Conservation (phyloP, 306 rosid species). For the Psophocarpus tetragonolobus region DNA sequence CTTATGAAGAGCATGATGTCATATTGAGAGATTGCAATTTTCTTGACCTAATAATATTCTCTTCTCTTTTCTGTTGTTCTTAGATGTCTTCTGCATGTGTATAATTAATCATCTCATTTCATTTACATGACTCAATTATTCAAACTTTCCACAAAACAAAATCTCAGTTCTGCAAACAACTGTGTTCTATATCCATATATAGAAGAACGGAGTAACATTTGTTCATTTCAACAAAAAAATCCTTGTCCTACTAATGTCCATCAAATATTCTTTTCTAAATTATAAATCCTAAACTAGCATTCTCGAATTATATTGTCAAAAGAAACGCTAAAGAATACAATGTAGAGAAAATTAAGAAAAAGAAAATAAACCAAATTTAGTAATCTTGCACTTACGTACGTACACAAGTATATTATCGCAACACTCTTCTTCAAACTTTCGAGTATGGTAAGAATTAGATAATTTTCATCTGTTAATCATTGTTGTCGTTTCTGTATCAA, state of each 20-base stretch:
- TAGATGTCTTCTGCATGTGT: background rate
- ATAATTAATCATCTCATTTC: background rate
- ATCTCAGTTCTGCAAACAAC: background rate
- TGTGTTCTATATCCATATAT: background rate
- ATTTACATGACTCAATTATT: background rate
- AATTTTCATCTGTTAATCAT: background rate
- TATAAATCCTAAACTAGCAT: background rate
- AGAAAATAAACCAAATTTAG: background rate
- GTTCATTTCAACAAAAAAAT: slow-evolving; percentile 6
- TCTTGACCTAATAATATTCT: background rate
- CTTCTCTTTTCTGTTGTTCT: background rate
- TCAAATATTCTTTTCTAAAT: background rate
- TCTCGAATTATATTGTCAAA: background rate
- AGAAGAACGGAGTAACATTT: background rate
- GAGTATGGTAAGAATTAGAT: background rate
- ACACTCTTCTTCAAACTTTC: background rate
- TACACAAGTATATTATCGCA: background rate
- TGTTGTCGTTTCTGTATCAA: background rate
- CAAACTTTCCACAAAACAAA: background rate
- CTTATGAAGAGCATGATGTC: background rate
- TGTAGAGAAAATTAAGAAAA: background rate
- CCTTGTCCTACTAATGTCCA: background rate
- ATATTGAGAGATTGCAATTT: background rate
- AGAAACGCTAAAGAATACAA: background rate
- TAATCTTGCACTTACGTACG: background rate